A percentile compares a stretch with the other conserved stretches of the same genome.
Conservation (phyloP, 2,329 filamentous ascomycete species). For the Fusarium austroafricanum region DNA sequence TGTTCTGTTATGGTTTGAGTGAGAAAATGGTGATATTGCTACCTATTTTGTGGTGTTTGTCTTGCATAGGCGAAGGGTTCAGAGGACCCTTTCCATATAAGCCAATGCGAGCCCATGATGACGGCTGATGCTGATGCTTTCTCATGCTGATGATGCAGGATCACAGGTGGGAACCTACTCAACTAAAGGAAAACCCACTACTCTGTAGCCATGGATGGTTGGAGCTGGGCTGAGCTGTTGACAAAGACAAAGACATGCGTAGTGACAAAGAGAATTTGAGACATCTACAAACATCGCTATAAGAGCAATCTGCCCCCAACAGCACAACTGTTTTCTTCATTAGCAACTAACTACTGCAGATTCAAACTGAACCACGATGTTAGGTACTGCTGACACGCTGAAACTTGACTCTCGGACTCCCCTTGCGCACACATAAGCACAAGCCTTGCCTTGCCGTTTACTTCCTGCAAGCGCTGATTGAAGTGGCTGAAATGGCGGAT, state of each 20-base stretch:
- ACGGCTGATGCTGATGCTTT: constrained; percentile 17
- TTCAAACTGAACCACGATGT: background rate
- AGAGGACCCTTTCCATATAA: background rate
- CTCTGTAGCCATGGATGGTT: constrained; percentile 9
- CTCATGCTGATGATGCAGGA: constrained; percentile 21
- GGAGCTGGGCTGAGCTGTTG: constrained; percentile 2
- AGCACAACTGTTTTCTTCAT: background rate
- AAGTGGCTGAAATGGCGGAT: constrained; percentile 31
- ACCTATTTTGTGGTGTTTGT: background rate
- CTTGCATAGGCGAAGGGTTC: background rate
- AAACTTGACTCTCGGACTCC: background rate
- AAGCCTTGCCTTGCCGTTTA: constrained; percentile 5
- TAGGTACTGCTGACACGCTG: background rate
- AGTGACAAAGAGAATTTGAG: background rate
- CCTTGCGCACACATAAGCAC: constrained; percentile 21
- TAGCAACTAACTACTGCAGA: background rate
- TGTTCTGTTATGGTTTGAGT: background rate
- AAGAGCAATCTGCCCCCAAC: background rate
- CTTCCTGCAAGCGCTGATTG: constrained; percentile 20
- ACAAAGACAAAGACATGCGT: constrained; percentile 4
- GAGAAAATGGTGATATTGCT: background rate
- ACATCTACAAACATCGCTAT: background rate
- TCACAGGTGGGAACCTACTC: constrained; percentile 15
- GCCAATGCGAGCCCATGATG: background rate
- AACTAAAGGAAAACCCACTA: constrained; percentile 6